phyloP scores from a whole-genome alignment of 768 basidiomycete genomes.

The Mrakia gelida region DNA sequence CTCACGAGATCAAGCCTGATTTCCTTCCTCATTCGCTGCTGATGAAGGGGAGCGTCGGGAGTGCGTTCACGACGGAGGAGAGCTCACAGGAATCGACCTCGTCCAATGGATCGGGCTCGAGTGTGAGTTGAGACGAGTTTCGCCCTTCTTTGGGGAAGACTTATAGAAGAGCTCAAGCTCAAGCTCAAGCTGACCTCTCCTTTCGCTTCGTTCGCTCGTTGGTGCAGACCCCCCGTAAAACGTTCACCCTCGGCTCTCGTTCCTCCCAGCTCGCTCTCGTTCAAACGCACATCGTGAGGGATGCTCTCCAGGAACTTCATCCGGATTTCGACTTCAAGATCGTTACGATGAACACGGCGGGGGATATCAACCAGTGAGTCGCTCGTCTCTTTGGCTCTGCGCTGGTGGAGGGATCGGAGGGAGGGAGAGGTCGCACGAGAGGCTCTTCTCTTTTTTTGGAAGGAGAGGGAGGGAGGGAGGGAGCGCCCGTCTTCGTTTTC shows the following conservation, averaged over 20 bases:
- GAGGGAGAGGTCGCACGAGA: no score
- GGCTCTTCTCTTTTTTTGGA: no score
- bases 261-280: slow-evolving; percentile 82
- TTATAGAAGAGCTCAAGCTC: no score
- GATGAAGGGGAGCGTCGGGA: no score
- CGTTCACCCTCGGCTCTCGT: slow-evolving; percentile 71
- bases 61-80: no score
- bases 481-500: no score
- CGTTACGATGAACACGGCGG: slow-evolving; percentile 65
- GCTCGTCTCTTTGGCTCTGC: not conserved
- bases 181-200: not conserved
- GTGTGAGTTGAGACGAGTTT: no score
- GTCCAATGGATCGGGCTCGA: no score
- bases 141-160: no score
- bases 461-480: no score
- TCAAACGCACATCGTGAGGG: slow-evolving; percentile 80
- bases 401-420: not conserved
- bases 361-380: slow-evolving; percentile 71
- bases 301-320: slow-evolving; percentile 57
- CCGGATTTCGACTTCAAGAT: slow-evolving; percentile 55
- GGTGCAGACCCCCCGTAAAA: not conserved
- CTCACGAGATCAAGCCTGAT: not conserved
- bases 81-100: no score
- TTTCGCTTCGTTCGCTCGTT: no score
- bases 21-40: not conserved